Evolutionary conservation across 257 asterid species (phyloP).

Genomic region (Fraxinus excelsior): DNA sequence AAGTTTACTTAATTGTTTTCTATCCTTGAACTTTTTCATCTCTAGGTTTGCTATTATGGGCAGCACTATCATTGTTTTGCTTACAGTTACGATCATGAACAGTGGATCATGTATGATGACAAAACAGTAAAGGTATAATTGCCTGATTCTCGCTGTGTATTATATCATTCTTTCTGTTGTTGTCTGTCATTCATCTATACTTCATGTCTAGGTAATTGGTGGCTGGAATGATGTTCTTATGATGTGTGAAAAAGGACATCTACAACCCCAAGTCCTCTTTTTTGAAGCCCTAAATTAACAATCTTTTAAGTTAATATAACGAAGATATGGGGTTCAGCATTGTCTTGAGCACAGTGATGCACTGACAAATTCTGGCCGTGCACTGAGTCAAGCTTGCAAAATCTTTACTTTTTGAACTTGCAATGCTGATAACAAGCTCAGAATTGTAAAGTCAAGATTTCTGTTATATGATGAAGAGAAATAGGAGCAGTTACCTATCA

Average conservation of each 20-base stretch:
- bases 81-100: constrained; percentile 66
- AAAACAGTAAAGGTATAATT: constrained; percentile 79
- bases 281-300: constrained; percentile 73
- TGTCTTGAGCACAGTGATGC: constrained; percentile 31
- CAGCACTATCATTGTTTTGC: constrained; percentile 98
- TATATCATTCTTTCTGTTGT: not conserved
- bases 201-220: constrained; percentile 64
- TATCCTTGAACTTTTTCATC: not conserved
- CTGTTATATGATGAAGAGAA: constrained; percentile 32
- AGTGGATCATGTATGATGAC: constrained; percentile 97
- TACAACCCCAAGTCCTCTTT: constrained; percentile 95
- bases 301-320: constrained; percentile 11
- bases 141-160: constrained; percentile 10
- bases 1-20: not conserved
- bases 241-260: constrained; percentile 87
- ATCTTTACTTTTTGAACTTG: constrained; percentile 25
- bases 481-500: constrained; percentile 29
- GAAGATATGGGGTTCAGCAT: constrained; percentile 23
- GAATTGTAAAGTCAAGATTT: constrained; percentile 34
- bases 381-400: constrained; percentile 25
- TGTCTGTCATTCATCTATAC: constrained; percentile 10
- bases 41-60: constrained; percentile 74
- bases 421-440: constrained; percentile 28
- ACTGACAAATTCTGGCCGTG: constrained; percentile 18
- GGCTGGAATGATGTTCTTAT: constrained; percentile 81